These are phyloP conservation scores for Dispira parvispora DNA, from an alignment of 192 early-diverging fungal species.

Conservation along the genomic window DNA sequence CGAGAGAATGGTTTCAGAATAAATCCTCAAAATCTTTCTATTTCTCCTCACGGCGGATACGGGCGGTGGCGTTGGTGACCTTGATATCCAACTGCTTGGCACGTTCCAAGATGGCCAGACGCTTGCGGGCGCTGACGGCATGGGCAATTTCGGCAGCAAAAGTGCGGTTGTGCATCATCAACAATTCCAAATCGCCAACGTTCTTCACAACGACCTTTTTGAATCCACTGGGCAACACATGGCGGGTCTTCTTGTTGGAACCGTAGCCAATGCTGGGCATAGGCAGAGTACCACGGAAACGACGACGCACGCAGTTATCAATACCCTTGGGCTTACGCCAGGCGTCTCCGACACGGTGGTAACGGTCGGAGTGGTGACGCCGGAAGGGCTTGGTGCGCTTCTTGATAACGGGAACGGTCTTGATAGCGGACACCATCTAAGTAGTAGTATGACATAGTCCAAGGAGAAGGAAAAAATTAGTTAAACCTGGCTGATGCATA, in stretches of 20 bases:
- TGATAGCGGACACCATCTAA: conserved; percentile 84
- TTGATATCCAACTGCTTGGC: conserved; percentile 93
- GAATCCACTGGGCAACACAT: conserved; percentile 96
- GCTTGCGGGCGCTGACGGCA: conserved; percentile 88
- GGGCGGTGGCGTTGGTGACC: conserved; percentile 84
- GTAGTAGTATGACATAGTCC: no score
- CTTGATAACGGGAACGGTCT: conserved; percentile 95
- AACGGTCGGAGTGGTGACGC: conserved; percentile 98
- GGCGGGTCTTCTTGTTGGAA: conserved; percentile 89
- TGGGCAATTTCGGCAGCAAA: conserved; percentile 99
- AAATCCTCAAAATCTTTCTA: conserved; percentile 18
- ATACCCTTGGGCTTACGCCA: conserved; percentile 99
- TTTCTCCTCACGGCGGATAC: conserved; percentile 60
- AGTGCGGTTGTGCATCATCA: conserved; percentile 99
- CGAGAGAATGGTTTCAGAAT: no score
- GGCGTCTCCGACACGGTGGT: conserved; percentile 58
- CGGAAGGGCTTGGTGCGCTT: conserved; percentile 95
- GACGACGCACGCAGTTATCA: conserved; percentile 92
- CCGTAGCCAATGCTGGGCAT: conserved; percentile 99
- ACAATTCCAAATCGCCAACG: conserved; percentile 78
- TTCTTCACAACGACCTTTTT: conserved; percentile 95
- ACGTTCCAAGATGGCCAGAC: conserved; percentile 79
- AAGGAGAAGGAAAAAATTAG: no score
- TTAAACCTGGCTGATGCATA: no score
- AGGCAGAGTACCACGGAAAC: conserved; percentile 93